These are phyloP conservation scores for Miscanthus lutarioriparius DNA, from an alignment of 176 grass and related monocot genomes.

Conservation along the genomic window DNA sequence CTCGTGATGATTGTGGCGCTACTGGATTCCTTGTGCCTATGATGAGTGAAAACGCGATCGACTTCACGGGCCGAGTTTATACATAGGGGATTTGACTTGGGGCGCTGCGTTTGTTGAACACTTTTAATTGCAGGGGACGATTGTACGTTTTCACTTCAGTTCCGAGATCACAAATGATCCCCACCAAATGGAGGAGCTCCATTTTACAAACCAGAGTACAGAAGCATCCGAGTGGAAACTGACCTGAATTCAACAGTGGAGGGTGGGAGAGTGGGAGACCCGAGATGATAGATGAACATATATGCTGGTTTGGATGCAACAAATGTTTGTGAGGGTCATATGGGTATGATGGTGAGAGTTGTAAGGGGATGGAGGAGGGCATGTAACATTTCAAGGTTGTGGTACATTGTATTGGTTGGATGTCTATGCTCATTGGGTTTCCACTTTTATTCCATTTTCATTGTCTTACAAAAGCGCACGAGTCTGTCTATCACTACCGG, in stretches of 20 bases:
- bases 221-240: not conserved
- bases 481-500: not conserved
- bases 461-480: not conserved
- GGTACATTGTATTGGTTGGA: not conserved
- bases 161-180: not conserved
- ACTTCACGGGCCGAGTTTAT: not conserved
- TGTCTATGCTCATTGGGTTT: not conserved
- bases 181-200: not conserved
- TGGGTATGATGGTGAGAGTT: not conserved
- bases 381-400: constrained; percentile 1
- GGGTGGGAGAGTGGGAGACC: not conserved
- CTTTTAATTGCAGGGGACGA: not conserved
- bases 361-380: not conserved
- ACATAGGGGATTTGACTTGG: not conserved
- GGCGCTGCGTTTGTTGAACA: not conserved
- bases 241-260: not conserved
- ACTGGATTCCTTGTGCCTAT: constrained; percentile 40
- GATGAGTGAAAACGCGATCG: not conserved
- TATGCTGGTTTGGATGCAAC: not conserved
- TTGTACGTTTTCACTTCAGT: not conserved
- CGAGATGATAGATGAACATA: not conserved
- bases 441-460: not conserved
- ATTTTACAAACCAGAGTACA: not conserved
- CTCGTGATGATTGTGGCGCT: not conserved
- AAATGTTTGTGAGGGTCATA: not conserved